Evolutionary conservation across 176 grass and related monocot genomes (phyloP).

Genomic region (Hyparrhenia diplandra): DNA sequence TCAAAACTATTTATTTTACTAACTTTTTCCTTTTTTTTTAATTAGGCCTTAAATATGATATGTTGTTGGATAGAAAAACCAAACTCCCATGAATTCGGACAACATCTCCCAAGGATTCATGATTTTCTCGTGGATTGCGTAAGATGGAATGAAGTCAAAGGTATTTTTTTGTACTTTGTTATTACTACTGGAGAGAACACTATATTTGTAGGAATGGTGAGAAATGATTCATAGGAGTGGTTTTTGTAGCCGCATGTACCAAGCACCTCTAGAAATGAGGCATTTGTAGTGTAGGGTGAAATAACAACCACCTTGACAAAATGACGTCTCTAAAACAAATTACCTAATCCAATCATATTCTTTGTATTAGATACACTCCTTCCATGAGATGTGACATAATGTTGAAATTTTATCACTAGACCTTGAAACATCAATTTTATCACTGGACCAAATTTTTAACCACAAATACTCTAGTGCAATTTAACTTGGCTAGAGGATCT

Average conservation of each 20-base stretch:
- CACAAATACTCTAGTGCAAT: no score
- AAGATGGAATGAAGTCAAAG: constrained; percentile 71
- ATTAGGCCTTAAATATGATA: constrained; percentile 59
- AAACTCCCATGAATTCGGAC: constrained; percentile 49
- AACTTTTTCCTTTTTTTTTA: neutral
- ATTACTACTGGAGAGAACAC: neutral
- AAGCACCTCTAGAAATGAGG: no score
- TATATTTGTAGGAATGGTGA: neutral
- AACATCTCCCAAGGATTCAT: constrained; percentile 52
- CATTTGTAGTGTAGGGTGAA: no score
- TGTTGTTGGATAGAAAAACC: constrained; percentile 69
- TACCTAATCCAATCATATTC: no score
- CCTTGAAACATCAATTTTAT: no score
- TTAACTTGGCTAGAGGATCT: no score
- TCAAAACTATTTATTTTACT: neutral
- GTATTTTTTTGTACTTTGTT: neutral
- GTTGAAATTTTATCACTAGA: no score
- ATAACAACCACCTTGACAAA: no score
- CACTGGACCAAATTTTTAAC: no score
- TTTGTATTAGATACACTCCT: no score
- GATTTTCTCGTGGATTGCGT: constrained; percentile 53
- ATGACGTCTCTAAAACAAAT: no score
- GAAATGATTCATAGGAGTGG: neutral
- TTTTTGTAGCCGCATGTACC: neutral
- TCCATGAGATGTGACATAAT: no score